Base-by-base conservation (phyloP, 1,139 yeast species). In the Geotrichum klebahnii region DNA sequence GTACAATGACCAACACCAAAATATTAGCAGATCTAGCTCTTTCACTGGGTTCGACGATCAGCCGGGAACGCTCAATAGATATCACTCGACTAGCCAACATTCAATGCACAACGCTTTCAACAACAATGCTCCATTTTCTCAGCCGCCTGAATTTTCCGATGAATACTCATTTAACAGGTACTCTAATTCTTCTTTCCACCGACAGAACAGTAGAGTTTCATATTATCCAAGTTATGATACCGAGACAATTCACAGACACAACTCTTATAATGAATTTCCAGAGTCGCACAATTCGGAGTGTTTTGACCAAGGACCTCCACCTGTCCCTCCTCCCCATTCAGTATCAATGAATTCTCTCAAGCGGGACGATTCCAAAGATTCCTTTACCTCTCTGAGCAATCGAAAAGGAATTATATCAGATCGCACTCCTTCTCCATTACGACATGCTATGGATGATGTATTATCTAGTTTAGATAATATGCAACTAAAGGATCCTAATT, bases 341-440 rank as follows among this genome's bases (percentile, higher is more conserved):
- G 58, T 58, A 5, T 52, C 59, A n/a, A n/a, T 51, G 9, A 45
- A 16, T 35, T 31, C 34, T 19, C 35, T n/a, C 14, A 20, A 17
- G 19, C 23, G 36, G 19, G 16, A 19, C 28, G 19, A 43, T 17
- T 34, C 46, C 22, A 6, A 75, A 81, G 6, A 81, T 82, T 1
- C 82, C 82, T 0, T 80, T 79, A 1, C 81, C 81, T 2, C 76
- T 67, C 33, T 45, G 67, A 37, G 14, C 14, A 29, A 37, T 22
- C 32, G 32, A 14, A 45, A 29, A 16, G 43, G 44, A 19, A 12
- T 40, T 20, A 32, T 26, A 5, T 42, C 34, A 14, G 17, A 32
- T 14, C 75, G 81, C 5, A 81, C 83, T 0, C 82, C 82, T 0
- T 80, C 80, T 1, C 81, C 81, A 1, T 75, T 67, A 35, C 49